phyloP scores from a whole-genome alignment of 75 land plant species.

The Cupressus sempervirens region DNA sequence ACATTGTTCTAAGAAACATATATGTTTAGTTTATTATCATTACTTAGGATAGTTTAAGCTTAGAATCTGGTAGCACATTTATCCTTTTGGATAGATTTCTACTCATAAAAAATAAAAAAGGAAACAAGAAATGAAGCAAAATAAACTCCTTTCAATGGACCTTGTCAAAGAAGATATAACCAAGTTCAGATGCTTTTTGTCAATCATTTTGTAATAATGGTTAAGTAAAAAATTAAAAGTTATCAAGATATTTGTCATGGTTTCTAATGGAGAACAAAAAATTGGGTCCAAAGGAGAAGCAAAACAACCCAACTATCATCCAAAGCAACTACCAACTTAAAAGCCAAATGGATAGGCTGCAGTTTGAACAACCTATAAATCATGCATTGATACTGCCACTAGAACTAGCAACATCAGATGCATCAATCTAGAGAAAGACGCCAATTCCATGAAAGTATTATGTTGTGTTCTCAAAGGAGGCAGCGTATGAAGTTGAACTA shows the following conservation, averaged over 20 bases:
- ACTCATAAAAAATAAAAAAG: not conserved
- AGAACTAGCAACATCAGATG: too few species aligned
- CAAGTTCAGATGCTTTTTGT: not conserved
- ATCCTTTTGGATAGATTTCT: not conserved
- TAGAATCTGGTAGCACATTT: not conserved
- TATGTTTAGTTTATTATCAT: not conserved
- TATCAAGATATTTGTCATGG: not conserved
- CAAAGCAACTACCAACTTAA: too few species aligned
- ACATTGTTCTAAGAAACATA: not conserved
- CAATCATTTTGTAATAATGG: too few species aligned
- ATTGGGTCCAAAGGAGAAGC: not conserved
- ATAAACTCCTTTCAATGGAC: not conserved
- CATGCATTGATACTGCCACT: too few species aligned
- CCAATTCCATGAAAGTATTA: too few species aligned
- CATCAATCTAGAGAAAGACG: too few species aligned
- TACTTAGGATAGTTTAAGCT: not conserved
- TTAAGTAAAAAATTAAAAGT: not conserved
- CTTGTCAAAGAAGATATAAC: not conserved
- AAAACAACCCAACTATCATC: too few species aligned
- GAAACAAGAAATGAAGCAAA: not conserved
- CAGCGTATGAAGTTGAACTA: too few species aligned
- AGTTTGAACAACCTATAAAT: too few species aligned
- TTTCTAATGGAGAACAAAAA: not conserved
- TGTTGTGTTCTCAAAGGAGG: too few species aligned
- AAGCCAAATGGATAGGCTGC: too few species aligned